These are phyloP conservation scores for Aspergillus intermedius DNA, from an alignment of 2,329 filamentous ascomycete genomes.

Conservation along the genomic window DNA sequence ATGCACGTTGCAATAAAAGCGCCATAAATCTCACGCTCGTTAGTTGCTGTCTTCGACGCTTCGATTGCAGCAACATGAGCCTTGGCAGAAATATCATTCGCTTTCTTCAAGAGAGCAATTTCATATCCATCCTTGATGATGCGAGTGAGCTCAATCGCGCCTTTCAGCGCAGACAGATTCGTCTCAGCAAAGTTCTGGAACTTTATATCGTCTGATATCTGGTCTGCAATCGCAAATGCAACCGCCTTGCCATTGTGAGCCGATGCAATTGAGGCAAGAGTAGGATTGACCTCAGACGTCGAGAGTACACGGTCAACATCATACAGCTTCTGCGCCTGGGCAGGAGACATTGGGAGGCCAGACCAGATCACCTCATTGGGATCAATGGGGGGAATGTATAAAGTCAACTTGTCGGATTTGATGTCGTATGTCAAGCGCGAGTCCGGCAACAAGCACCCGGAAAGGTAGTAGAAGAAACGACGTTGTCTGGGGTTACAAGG, in stretches of 20 bases:
- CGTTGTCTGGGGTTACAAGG: constrained; percentile 58
- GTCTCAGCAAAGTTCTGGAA: constrained; percentile 65
- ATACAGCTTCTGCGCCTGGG: constrained; percentile 69
- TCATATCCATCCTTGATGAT: constrained; percentile 84
- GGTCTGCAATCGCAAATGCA: constrained; percentile 70
- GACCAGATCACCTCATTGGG: constrained; percentile 91
- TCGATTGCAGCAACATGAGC: constrained; percentile 70
- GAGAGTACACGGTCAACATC: constrained; percentile 74
- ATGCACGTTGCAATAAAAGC: constrained; percentile 68
- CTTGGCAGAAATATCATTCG: constrained; percentile 69
- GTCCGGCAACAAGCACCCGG: constrained; percentile 75
- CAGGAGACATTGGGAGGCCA: constrained; percentile 69
- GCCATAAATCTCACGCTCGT: constrained; percentile 79
- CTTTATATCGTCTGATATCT: constrained; percentile 64
- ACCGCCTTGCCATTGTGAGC: constrained; percentile 39
- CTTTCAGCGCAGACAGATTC: constrained; percentile 54
- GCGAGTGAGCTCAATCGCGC: constrained; percentile 71
- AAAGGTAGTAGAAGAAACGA: constrained; percentile 90
- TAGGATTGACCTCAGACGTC: constrained; percentile 67
- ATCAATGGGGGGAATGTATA: constrained; percentile 85
- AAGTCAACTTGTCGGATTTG: constrained; percentile 61
- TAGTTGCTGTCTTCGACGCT: constrained; percentile 56
- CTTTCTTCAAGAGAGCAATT: constrained; percentile 70
- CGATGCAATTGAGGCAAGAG: constrained; percentile 49
- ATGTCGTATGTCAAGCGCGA: constrained; percentile 78